Percentiles rank a stretch among this genome's conserved stretches.
These are phyloP conservation scores for Blastobotrys elegans DNA, from an alignment of 1,139 yeast genomes.

Conservation along the genomic window DNA sequence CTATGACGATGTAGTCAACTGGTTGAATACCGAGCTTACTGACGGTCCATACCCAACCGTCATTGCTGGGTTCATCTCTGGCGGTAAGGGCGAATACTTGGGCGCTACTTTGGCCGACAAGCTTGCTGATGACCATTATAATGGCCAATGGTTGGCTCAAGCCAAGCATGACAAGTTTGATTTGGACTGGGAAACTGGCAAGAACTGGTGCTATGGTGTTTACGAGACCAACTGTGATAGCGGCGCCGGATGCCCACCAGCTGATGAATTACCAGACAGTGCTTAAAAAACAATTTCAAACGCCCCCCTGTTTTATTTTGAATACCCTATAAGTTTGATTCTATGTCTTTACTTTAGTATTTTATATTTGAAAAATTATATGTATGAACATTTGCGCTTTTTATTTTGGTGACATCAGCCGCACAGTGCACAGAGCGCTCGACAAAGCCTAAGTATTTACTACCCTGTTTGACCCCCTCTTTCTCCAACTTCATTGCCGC, in stretches of 20 bases:
- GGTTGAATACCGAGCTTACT: slow-evolving; percentile 1
- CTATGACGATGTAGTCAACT: slow-evolving; percentile 7
- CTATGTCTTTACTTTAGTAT: no score
- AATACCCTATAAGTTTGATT: no score
- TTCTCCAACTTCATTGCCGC: no score
- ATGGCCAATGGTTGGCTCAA: slow-evolving; percentile 10
- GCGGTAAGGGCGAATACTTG: slow-evolving; percentile 2
- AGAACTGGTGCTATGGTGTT: slow-evolving; percentile 11
- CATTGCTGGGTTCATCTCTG: slow-evolving; percentile 4
- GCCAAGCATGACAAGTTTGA: slow-evolving; percentile 8
- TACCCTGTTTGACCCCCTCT: no score
- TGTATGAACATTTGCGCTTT: no score
- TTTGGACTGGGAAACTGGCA: slow-evolving; percentile 8
- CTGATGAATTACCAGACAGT: not conserved
- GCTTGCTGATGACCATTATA: not conserved
- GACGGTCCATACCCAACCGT: slow-evolving; percentile 1
- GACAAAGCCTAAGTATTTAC: no score
- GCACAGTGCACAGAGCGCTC: no score
- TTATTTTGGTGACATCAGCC: no score
- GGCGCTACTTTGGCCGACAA: slow-evolving; percentile 3
- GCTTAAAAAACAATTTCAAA: not conserved
- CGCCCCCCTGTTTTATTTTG: no score
- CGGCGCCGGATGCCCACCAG: not conserved
- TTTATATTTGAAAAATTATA: no score
- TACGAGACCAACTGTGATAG: slow-evolving; percentile 8